These are phyloP conservation scores for Pichia sp. DNA, from an alignment of 1,139 yeast genomes.

Conservation along the genomic window DNA sequence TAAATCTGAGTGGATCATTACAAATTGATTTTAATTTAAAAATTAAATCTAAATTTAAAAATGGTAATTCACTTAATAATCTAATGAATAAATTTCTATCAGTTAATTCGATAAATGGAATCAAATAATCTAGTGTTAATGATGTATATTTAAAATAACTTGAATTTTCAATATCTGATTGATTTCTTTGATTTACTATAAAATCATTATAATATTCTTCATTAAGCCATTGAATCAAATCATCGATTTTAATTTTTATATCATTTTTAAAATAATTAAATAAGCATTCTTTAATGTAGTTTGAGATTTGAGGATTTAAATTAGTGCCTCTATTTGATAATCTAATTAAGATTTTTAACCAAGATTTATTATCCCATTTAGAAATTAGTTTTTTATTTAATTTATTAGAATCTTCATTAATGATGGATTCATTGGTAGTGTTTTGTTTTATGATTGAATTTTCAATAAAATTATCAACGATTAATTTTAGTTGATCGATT, in stretches of 20 bases:
- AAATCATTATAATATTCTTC: conserved; percentile 84
- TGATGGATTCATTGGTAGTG: neutral
- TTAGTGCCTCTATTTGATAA: conserved; percentile 74
- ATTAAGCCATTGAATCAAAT: conserved; percentile 87
- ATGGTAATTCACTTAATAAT: conserved; percentile 80
- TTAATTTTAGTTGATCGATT: conserved; percentile 45
- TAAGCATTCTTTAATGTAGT: conserved; percentile 60
- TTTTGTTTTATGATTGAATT: conserved; percentile 28
- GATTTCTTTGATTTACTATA: conserved; percentile 8
- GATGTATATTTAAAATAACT: conserved; percentile 62
- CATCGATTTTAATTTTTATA: conserved; percentile 65
- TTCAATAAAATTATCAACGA: conserved; percentile 50
- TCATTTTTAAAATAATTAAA: conserved; percentile 69
- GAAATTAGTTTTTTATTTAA: conserved; percentile 24
- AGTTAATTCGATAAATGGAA: conserved; percentile 74
- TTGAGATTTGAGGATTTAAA: conserved; percentile 39
- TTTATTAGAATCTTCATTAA: neutral
- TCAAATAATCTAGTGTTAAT: conserved; percentile 66
- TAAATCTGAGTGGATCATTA: conserved; percentile 75
- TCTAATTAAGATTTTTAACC: conserved; percentile 72
- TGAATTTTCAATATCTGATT: conserved; percentile 6
- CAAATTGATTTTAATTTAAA: conserved; percentile 66
- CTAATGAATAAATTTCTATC: conserved; percentile 80
- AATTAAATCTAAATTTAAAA: conserved; percentile 54
- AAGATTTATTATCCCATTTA: conserved; percentile 65